These are phyloP conservation scores for Saccharomyces hybrid DNA, from an alignment of 1,139 yeast genomes.

Conservation along the genomic window DNA sequence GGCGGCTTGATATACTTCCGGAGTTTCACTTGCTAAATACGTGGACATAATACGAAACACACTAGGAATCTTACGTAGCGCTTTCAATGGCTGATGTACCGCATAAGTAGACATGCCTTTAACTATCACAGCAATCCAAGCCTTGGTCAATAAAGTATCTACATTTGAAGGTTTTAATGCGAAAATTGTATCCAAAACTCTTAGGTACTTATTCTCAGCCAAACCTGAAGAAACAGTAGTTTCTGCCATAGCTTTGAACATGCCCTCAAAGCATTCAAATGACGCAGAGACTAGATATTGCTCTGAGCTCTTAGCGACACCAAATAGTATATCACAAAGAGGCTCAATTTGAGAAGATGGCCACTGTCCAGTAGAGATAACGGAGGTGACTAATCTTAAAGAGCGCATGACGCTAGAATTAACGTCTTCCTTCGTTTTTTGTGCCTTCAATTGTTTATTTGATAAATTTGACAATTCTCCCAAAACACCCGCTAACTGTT, in stretches of 20 bases:
- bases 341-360: slow-evolving; percentile 62
- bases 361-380: slow-evolving; percentile 76
- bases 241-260: slow-evolving; percentile 60
- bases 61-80: slow-evolving; percentile 49
- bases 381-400: slow-evolving; percentile 62
- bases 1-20: slow-evolving; percentile 66
- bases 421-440: slow-evolving; percentile 41
- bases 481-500: slow-evolving; percentile 37
- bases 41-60: slow-evolving; percentile 51
- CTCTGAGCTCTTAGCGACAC: slow-evolving; percentile 74
- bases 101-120: slow-evolving; percentile 73
- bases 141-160: slow-evolving; percentile 80
- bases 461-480: slow-evolving; percentile 37
- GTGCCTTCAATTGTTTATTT: slow-evolving; percentile 31
- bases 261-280: slow-evolving; percentile 77
- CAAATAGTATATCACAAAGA: slow-evolving; percentile 68
- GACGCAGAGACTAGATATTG: slow-evolving; percentile 76
- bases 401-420: slow-evolving; percentile 63
- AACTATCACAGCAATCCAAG: slow-evolving; percentile 93
- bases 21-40: slow-evolving; percentile 60
- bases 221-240: slow-evolving; percentile 24
- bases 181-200: slow-evolving; percentile 62
- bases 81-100: slow-evolving; percentile 49
- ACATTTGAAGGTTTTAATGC: slow-evolving; percentile 74
- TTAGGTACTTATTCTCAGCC: slow-evolving; percentile 53